Base-by-base conservation (phyloP, 1,139 yeast species). In the Yamadazyma blattariae region DNA sequence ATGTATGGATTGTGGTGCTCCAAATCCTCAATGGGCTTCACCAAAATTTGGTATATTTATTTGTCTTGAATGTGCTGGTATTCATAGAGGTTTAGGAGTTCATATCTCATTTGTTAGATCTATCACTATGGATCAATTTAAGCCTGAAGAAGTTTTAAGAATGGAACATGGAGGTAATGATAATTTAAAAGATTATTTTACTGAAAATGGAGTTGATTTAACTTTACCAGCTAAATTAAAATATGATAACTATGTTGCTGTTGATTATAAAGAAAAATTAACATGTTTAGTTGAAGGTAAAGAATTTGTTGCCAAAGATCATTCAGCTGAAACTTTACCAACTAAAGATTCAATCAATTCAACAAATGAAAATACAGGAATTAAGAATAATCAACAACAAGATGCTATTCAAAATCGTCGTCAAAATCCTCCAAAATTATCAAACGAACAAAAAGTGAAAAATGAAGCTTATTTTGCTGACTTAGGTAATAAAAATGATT, bases 11-110 rank as follows among this genome's bases (percentile, higher is more conserved):
- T 94, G 98, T 62, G 76, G 74, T 27, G 95, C 97, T 4, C 95
- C 95, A 42, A 90, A 90, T 57, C 98, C 99, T 7, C 96, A 94
- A 54, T 92, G 99, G 99, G 96, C 98, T 4, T 87, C 97, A 9
- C 97, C 97, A 31, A 92, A 94, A 57, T 90, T 89, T 62, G 99
- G 98, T 37, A 83, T 90, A 42, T 89, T 89, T 59, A 89, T 92
- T 55, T 94, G 99, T 64, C 76, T 92, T 42, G 98, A 92, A 61
- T 92, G 98, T 71, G 96, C 97, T 27, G 97, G 98, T 35, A 73
- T 87, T 42, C 99, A 92, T 60, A 79, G 99, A 59, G 95, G 96
- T 22, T 70, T 92, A 37, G 99, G 99, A 26, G 98, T 92, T 32
- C 98, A 94, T 61, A 81, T 92, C 41, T 89, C 97, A 30, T 94